Evolutionary conservation across 805 yeast species (phyloP), one percentile per base, ranked within the genome.

Genomic region (Candida berthetii): DNA sequence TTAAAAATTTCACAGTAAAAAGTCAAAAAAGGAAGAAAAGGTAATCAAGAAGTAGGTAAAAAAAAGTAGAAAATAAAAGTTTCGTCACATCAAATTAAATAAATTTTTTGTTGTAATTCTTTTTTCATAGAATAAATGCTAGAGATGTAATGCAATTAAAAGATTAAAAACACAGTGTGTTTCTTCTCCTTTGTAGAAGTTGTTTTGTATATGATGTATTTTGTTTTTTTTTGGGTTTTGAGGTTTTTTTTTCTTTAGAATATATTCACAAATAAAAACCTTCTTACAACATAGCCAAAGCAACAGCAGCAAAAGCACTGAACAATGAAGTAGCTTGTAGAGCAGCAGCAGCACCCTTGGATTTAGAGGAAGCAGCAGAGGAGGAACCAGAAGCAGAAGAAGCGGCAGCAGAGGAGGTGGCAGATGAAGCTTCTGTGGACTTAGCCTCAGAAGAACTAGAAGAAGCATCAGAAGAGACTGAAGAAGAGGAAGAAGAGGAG

Each of bases 271-370:
- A n/a, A n/a, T n/a, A n/a, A n/a, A n/a, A n/a, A n/a, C n/a, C 25
- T 22, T 22, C 59, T 69, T 72, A 77, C 60, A 76, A 68, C 49
- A 76, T 58, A 45, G 80, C 72, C 45, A 72, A 48, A 36, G 69
- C 68, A 54, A 71, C 58, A 46, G 78, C 78, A 48, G 72, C 75
- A 35, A 71, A 34, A 41, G 68, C 65, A 59, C 75, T 74, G 45
- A 73, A 61, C 55, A 75, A 48, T 36, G 78, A 66, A 43, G 68
- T 62, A 42, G 66, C 71, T 74, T 47, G 72, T 64, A 64, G 75
- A 49, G 63, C 64, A 40, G 61, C 64, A 49, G 65, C 70, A 45
- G 54, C 66, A 55, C 60, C 69, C 39, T 50, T 53, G 31, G 65
- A 58, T 20, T 57, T 49, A 35, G 54, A 39, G 31, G 52, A 39